Evolutionary conservation across 768 basidiomycete genomes (phyloP).

Genomic region (Suillus placidus): DNA sequence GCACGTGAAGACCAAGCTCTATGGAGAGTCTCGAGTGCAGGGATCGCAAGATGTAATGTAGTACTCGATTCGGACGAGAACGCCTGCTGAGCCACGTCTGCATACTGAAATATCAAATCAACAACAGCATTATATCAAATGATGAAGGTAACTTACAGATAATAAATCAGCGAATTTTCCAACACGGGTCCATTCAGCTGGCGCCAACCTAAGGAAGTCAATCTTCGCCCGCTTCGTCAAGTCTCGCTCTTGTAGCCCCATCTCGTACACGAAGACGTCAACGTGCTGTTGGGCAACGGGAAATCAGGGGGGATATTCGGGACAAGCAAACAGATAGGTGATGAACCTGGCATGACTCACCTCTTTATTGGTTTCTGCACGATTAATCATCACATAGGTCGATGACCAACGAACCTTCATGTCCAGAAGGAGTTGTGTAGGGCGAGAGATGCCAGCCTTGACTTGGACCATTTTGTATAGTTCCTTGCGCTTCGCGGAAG

Average conservation of each 20-base stretch:
- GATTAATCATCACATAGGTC: constrained; percentile 31
- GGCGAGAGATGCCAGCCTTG: not conserved
- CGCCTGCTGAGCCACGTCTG: too few species aligned
- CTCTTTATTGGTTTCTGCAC: constrained; percentile 12
- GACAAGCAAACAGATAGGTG: too few species aligned
- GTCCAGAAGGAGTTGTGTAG: constrained; percentile 27
- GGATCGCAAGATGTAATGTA: too few species aligned
- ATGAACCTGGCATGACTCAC: not conserved
- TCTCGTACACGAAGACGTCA: not conserved
- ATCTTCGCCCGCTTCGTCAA: not conserved
- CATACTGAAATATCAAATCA: too few species aligned
- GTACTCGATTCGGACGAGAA: too few species aligned
- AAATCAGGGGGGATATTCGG: not conserved
- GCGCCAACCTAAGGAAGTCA: not conserved
- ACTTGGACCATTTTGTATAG: constrained; percentile 28
- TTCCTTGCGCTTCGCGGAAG: constrained; percentile 15
- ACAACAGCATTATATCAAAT: not conserved
- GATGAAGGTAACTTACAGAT: not conserved
- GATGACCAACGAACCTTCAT: constrained; percentile 38
- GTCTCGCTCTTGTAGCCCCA: constrained; percentile 1
- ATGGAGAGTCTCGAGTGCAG: too few species aligned
- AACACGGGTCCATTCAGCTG: not conserved
- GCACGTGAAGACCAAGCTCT: too few species aligned
- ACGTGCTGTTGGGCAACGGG: not conserved
- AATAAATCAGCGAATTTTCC: not conserved